Conservation (phyloP, 2,329 filamentous ascomycete genomes). For the Fusarium mangiferae region DNA sequence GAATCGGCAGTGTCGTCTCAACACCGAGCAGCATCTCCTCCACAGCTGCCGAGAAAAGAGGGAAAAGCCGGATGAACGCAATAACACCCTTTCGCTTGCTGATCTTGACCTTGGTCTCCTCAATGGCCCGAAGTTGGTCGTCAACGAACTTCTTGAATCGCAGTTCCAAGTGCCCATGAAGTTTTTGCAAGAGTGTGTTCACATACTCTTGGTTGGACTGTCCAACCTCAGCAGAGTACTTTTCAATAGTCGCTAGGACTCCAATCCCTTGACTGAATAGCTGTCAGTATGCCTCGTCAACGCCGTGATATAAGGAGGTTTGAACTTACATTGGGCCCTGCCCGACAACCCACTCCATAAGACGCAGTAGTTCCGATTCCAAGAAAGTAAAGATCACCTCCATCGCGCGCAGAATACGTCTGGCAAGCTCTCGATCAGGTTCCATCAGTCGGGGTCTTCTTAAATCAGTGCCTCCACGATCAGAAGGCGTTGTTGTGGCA, state of each 20-base stretch:
- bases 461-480: constrained; percentile 78
- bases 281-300: constrained; percentile 23
- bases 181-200: constrained; percentile 79
- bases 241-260: constrained; percentile 82
- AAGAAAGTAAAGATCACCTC: constrained; percentile 88
- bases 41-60: constrained; percentile 81
- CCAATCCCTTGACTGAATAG: constrained; percentile 84
- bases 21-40: constrained; percentile 81
- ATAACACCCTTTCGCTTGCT: constrained; percentile 99
- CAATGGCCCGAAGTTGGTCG: constrained; percentile 93
- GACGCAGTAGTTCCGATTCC: constrained; percentile 77
- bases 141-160: constrained; percentile 91
- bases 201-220: constrained; percentile 96
- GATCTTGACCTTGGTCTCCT: constrained; percentile 98
- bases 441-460: constrained; percentile 83
- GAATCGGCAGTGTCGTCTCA: constrained; percentile 69
- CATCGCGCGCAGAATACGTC: constrained; percentile 86
- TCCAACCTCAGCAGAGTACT: constrained; percentile 79
- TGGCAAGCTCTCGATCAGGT: constrained; percentile 86
- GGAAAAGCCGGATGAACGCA: constrained; percentile 93
- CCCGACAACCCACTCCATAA: constrained; percentile 85
- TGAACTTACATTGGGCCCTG: constrained; percentile 81
- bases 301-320: neutral
- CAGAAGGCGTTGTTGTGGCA: constrained; percentile 69
- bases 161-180: constrained; percentile 77